phyloP scores from a whole-genome alignment of 2,329 filamentous ascomycete species.

The Hymenoscyphus repandus region DNA sequence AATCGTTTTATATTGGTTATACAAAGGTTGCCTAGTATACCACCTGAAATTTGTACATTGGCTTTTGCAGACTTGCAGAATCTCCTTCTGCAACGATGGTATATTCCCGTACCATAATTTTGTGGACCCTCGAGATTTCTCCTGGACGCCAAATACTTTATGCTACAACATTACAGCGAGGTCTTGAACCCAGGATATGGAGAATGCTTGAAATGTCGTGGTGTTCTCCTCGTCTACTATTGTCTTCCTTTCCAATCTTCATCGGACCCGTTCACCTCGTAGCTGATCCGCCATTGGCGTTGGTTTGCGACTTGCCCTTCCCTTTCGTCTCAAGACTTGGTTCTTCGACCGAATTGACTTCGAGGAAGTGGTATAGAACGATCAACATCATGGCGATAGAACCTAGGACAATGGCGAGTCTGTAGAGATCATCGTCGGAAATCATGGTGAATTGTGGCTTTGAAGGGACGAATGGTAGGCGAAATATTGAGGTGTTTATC shows the following conservation, averaged over 20 bases:
- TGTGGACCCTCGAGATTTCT: background rate
- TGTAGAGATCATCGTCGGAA: conserved; percentile 85
- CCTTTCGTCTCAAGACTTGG: conserved; percentile 16
- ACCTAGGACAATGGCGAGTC: conserved; percentile 88
- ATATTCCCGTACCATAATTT: background rate
- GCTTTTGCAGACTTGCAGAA: background rate
- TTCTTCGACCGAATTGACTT: conserved; percentile 74
- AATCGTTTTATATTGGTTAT: too few relatives aligned
- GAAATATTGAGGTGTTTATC: background rate
- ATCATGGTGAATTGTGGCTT: conserved; percentile 66
- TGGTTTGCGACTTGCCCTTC: conserved; percentile 11
- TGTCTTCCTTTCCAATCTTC: background rate
- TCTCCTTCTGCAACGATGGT: background rate
- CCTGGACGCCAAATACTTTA: conserved; percentile 14
- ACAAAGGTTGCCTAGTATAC: too few relatives aligned
- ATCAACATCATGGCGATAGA: conserved; percentile 86
- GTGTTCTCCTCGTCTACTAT: background rate
- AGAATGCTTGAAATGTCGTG: background rate
- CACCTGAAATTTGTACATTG: too few relatives aligned
- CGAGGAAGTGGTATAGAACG: conserved; percentile 91
- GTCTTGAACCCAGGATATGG: background rate
- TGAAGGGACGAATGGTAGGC: background rate
- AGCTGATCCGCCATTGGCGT: conserved; percentile 16
- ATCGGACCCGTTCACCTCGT: conserved; percentile 10
- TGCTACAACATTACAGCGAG: background rate